Evolutionary conservation across 2,329 filamentous ascomycete genomes (phyloP), one percentile per base, ranked within the genome.

Genomic region (Hymenoscyphus infarciens): DNA sequence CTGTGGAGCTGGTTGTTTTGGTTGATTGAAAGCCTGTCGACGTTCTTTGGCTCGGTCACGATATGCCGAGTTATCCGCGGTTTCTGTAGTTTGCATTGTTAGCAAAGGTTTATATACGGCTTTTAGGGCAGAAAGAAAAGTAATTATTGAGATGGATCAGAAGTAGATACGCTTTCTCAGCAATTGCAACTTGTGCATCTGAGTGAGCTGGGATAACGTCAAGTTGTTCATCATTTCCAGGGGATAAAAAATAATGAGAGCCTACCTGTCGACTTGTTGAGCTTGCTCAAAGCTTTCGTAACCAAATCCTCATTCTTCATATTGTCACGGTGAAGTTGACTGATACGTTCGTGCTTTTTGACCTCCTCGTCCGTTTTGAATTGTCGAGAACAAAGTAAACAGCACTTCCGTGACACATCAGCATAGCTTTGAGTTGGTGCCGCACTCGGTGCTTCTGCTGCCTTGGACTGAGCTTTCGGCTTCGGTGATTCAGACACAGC

Each of bases 171-270:
- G 92, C 81, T 79, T 96, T 95, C 88, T 88, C 91, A 92, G 90
- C 92, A 96, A 87, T 80, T 87, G 87, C 90, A 86, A 79, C 80
- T 84, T 80, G 80, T 84, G 91, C 88, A 88, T 98, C 90, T 91
- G 91, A 97, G 93, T 97, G 94, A 97, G 93, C 93, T 97, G 93
- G 92, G 94, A 85, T 94, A 93, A 93, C 91, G 91, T 74, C 87
- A 86, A 80, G 78, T 81, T 85, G 82, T 79, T 97, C 92, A 97
- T 97, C 92, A 92, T 88, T 73, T 78, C 74, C 75, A 73, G 3
- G 19, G n/a, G 35, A 42, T 61, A 63, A 69, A 66, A 61, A 66
- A 63, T 25, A 55, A 39, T 49, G n/a, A 8, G n/a, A 22, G 42
- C 42, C 10, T 49, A 49, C 42, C 42, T 3, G 62, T 64, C 13